phyloP scores from a whole-genome alignment of 192 early-diverging fungal genomes.

The Entrophospora sp. region DNA sequence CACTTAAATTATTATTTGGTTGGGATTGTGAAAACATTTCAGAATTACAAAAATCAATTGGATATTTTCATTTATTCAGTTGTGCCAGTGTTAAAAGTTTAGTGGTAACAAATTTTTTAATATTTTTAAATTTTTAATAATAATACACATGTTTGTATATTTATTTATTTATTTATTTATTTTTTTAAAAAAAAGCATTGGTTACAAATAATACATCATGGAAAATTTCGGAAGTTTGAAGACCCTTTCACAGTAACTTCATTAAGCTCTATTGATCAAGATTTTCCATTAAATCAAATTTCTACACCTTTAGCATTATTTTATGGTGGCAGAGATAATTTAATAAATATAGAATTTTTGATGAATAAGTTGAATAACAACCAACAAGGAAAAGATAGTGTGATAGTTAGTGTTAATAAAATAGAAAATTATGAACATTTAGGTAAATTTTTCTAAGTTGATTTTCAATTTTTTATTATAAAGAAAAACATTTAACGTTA shows the following conservation, averaged over 20 bases:
- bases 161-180: background rate
- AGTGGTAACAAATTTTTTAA: conserved; percentile 41
- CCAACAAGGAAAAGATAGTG: conserved; percentile 43
- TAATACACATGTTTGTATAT: conserved; percentile 5
- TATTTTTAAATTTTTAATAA: background rate
- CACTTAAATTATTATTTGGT: conserved; percentile 70
- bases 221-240: conserved; percentile 87
- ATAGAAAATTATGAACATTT: conserved; percentile 76
- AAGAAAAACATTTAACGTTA: background rate
- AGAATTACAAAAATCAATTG: conserved; percentile 61
- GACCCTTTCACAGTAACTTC: conserved; percentile 53
- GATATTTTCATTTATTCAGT: conserved; percentile 85
- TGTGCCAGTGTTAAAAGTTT: conserved; percentile 81
- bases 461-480: too few relatives aligned
- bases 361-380: too few relatives aligned
- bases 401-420: conserved; percentile 47
- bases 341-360: conserved; percentile 62
- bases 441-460: conserved; percentile 30
- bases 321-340: conserved; percentile 78
- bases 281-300: conserved; percentile 74
- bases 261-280: conserved; percentile 35
- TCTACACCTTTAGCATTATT: conserved; percentile 80
- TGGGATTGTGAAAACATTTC: conserved; percentile 67
- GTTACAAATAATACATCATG: conserved; percentile 89
- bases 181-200: conserved; percentile 48